These are phyloP conservation scores for Boletus vermiculosoides DNA, from an alignment of 768 basidiomycete species.

Conservation along the genomic window DNA sequence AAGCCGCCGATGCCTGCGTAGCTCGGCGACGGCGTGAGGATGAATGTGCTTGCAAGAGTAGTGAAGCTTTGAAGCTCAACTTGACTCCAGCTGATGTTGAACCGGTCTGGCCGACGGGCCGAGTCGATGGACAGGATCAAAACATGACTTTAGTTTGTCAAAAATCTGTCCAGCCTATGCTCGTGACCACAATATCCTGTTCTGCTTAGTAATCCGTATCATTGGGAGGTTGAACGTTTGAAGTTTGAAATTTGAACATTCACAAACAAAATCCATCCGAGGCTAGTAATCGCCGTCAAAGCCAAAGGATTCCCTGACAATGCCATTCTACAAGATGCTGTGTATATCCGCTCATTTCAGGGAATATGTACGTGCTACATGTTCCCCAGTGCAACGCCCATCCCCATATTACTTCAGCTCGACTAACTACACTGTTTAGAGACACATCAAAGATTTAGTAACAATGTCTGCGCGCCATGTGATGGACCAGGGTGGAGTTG, in stretches of 20 bases:
- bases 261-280: background rate
- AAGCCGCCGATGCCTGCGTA: slow-evolving; percentile 11
- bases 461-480: slow-evolving; percentile 68
- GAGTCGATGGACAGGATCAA: background rate
- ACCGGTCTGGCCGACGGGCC: background rate
- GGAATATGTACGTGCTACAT: slow-evolving; percentile 57
- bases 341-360: slow-evolving; percentile 77
- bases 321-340: slow-evolving; percentile 88
- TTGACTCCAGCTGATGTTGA: background rate
- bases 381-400: background rate
- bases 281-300: background rate
- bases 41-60: background rate
- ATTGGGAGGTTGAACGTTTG: background rate
- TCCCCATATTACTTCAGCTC: background rate
- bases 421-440: slow-evolving; percentile 37
- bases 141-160: background rate
- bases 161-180: background rate
- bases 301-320: slow-evolving; percentile 27
- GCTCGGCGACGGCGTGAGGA: background rate
- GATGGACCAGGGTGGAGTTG: slow-evolving; percentile 75
- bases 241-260: too few species aligned
- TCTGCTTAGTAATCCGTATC: slow-evolving; percentile 18
- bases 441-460: slow-evolving; percentile 73
- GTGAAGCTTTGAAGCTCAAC: background rate
- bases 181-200: background rate